phyloP scores from a whole-genome alignment of 441 rosid genomes.

The Eruca vesicaria region DNA sequence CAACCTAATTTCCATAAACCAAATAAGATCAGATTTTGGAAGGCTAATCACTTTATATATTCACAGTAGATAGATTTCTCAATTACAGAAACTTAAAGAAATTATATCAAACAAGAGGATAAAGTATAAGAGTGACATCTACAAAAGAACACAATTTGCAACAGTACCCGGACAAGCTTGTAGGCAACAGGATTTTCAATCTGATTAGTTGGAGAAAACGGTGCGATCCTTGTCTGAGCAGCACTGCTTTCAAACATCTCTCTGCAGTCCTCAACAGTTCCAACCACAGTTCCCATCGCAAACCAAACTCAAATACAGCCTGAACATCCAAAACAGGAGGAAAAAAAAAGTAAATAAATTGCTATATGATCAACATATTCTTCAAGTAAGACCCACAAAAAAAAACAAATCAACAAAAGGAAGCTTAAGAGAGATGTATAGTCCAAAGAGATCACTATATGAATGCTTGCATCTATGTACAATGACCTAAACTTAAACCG shows the following conservation, averaged over 20 bases:
- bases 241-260: constrained; percentile 49
- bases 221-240: constrained; percentile 38
- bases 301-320: constrained; percentile 66
- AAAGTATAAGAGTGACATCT: not conserved
- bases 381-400: not conserved
- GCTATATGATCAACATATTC: not conserved
- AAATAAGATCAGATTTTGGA: constrained; percentile 6
- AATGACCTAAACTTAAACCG: not conserved
- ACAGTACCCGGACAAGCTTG: constrained; percentile 93
- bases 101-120: not conserved
- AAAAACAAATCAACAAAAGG: not conserved
- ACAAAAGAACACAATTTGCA: not conserved
- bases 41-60: not conserved
- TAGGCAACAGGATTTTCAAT: constrained; percentile 74
- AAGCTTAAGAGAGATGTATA: not conserved
- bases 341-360: not conserved
- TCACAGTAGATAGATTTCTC: not conserved
- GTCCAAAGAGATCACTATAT: not conserved
- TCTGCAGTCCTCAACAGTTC: constrained; percentile 58
- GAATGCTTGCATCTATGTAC: not conserved
- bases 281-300: constrained; percentile 90
- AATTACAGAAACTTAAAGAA: not conserved
- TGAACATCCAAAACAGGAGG: constrained; percentile 39
- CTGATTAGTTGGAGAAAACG: constrained; percentile 51
- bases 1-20: constrained; percentile 52